Percentiles rank a stretch among this genome's conserved stretches.
Conservation (phyloP, 495 filamentous ascomycete genomes). For the Lepraria neglecta region DNA sequence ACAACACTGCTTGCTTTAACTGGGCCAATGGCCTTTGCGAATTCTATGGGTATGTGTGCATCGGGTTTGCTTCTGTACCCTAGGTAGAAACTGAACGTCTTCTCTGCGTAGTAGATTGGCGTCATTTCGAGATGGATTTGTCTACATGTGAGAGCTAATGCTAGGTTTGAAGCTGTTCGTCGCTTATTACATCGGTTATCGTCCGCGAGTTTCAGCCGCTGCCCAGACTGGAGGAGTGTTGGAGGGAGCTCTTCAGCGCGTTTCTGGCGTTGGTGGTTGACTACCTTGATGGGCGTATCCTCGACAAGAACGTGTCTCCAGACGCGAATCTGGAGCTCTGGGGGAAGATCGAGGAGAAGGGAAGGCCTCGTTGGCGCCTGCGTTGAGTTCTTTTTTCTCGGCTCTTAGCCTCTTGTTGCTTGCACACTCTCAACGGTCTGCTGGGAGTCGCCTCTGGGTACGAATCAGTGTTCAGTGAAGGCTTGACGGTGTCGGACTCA, state of each 20-base stretch:
- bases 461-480: no score
- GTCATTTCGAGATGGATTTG: slow-evolving; percentile 3
- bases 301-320: slow-evolving; percentile 1
- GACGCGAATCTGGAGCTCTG: not conserved
- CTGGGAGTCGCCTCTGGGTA: no score
- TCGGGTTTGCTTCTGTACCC: not conserved
- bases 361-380: not conserved
- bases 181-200: not conserved
- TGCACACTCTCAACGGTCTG: no score
- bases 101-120: not conserved
- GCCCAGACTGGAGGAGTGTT: no score
- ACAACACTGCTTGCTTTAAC: not conserved
- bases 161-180: not conserved
- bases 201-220: no score
- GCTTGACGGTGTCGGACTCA: no score
- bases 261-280: no score
- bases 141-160: not conserved
- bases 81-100: not conserved
- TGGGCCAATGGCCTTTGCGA: not conserved
- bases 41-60: not conserved
- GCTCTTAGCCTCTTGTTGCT: no score
- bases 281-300: no score
- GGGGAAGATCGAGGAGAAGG: slow-evolving; percentile 6
- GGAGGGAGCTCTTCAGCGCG: no score
- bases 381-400: not conserved